Evolutionary conservation across 2,329 filamentous ascomycete species (phyloP), one percentile per base, ranked within the genome.

Genomic region (Trichoderma hamatum): DNA sequence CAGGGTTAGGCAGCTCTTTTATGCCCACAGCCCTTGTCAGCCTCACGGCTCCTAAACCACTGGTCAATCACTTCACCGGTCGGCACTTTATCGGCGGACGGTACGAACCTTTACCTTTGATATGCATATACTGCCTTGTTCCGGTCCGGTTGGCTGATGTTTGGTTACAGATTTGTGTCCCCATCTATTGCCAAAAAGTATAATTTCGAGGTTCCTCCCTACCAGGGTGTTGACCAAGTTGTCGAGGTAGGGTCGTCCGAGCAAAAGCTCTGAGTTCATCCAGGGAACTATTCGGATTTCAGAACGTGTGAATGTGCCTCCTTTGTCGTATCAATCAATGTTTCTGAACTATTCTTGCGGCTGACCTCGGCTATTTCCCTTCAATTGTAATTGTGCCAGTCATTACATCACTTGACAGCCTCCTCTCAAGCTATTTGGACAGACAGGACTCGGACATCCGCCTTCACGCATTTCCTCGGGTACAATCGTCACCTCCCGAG

Each of bases 11-110:
- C 0, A 90, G 90, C 75, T 88, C 85, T 5, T 98, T 97, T 76
- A 89, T 92, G 82, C 96, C 96, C 72, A 84, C 86, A 39, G 89
- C 90, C 24, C 83, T 99, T 69, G 89, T 99, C 73, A 97, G 93
- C 77, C 83, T 99, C 76, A 97, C 95, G 59, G 96, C 96, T 11
- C 94, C 96, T 3, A 99, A 99, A 81, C 95, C 95, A 7, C 83
- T 97, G 70, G 91, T 93, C 7, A 91, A 90, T 79, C 88, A 89
- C 78, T 99, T 97, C 79, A 88, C 84, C 71, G 96, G 95, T 1
- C 88, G 92, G 58, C 96, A 99, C 83, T 99, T 98, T 76, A 80
- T 99, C 67, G 96, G 96, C 9, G 96, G 96, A 67, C 85, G 93
- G 86, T 91, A 82, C 75, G 84, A 80, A 76, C 74, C 70, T 62